Conservation (phyloP, 805 yeast species). For the Blastobotrys attinorum region DNA sequence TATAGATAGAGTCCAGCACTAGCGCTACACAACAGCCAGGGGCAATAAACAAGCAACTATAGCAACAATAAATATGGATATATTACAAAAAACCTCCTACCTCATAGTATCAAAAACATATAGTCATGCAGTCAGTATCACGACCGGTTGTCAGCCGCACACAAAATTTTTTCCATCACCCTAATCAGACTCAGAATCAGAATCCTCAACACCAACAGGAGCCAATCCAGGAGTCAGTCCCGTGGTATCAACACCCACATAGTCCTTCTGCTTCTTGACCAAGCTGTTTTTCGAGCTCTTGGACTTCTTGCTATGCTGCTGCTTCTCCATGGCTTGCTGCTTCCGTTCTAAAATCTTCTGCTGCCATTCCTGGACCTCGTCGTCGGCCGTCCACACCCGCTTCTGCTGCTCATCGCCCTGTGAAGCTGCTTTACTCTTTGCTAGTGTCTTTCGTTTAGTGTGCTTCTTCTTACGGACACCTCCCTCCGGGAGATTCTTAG, state of each 20-base stretch:
- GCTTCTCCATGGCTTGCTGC: background rate
- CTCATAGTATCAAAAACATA: too few species aligned
- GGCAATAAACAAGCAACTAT: too few species aligned
- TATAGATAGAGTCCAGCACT: too few species aligned
- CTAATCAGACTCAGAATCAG: slow-evolving; percentile 13
- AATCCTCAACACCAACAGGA: slow-evolving; percentile 21
- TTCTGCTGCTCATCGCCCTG: slow-evolving; percentile 1
- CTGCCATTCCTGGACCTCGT: slow-evolving; percentile 10
- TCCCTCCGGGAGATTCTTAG: background rate
- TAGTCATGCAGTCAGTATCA: too few species aligned
- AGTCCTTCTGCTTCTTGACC: background rate
- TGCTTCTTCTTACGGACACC: slow-evolving; percentile 6
- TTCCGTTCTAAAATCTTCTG: slow-evolving; percentile 7
- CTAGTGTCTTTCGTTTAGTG: slow-evolving; percentile 7
- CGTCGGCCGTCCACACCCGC: slow-evolving; percentile 9
- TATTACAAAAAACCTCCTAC: too few species aligned
- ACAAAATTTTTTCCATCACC: too few species aligned
- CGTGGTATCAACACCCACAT: slow-evolving; percentile 4
- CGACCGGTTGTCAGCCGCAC: too few species aligned
- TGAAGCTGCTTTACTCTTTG: slow-evolving; percentile 2
- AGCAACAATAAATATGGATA: too few species aligned
- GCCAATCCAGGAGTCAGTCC: slow-evolving; percentile 25
- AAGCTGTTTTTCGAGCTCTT: background rate
- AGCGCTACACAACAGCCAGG: too few species aligned
- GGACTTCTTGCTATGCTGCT: background rate